Evolutionary conservation across 139 green algal genomes (phyloP), one percentile per base, ranked within the genome.

Genomic region (Chlamydomonas schloesseri): DNA sequence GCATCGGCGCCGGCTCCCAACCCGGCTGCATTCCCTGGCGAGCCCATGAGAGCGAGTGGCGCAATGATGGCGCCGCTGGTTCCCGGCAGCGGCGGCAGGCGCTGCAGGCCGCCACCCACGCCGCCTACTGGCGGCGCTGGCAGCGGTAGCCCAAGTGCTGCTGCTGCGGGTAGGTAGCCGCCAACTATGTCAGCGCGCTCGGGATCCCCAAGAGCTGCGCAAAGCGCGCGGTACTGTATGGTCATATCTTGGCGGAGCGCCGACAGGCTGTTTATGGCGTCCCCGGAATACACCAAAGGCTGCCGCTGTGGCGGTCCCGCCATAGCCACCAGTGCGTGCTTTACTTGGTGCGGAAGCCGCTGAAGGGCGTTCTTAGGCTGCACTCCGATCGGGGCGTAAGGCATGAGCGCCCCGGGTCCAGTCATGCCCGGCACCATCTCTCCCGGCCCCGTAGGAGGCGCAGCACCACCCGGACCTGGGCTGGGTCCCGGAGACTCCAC

Each of bases 201-300:
- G 3, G 74, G 55, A 23, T 81, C 53, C 5, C 74, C 74, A 0
- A 81, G 55, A 10, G n/a, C 74, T 14, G 53, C 21, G 23, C 74
- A 81, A 29, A 81, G 23, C 18, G 17, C 33, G 24, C 55, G 53
- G 31, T 81, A 81, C 33, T 31, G 71, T 55, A n/a, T 13, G n/a
- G 36, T n/a, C 6, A 81, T 55, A 2, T 81, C 74, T 57, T 81
- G 74, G 9, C 74, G 74, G 17, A 81, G 74, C 20, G 74, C 33
- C 2, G n/a, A 20, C 6, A 81, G 60, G 74, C 74, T 81, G 34
- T 2, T 34, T 2, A 18, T 34, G 10, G 74, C 24, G 42, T 81
- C 74, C 21, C 74, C 74, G 2, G 74, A 71, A 31, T 81, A 81
- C 34, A 81, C 20, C 33, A 81, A 24, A 4, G 74, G 74, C 34